Base-by-base conservation (phyloP, 2,329 filamentous ascomycete species). In the Cladosporium cucumerinum region DNA sequence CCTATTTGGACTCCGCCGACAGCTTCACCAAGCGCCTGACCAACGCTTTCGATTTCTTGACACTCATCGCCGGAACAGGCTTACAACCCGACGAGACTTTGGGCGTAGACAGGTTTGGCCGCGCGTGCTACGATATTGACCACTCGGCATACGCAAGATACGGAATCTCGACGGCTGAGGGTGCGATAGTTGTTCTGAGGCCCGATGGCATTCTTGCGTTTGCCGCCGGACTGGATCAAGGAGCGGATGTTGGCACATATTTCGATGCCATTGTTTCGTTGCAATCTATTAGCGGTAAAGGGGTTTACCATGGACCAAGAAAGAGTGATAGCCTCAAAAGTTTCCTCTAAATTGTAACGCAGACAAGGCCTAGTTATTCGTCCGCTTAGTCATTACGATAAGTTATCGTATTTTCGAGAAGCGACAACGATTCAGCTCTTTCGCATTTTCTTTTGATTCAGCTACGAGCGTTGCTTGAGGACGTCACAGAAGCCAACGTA, bases 91-190 rank as follows among this genome's bases (percentile, higher is more conserved):
- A 78, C 64, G 71, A 73, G 18, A 67, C 73, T 34, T 73, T 79
- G n/a, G 78, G 75, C 34, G 66, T 75, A 11, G 49, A 66, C 39
- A 70, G 66, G 2, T 72, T 78, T 64, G 77, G 77, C 1, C 71
- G 71, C n/a, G 73, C 75, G 2, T 78, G 75, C 23, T 79, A 76
- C 65, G 77, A 78, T 63, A 61, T 63, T 5, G 69, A 74, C 28
- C 61, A 72, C 32, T 69, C 51, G 43, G 76, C 75, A n/a, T 76
- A 76, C 66, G 48, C 63, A 25, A 70, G 73, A 21, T 79, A 78
- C 63, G 74, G 72, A 1, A 67, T 77, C 7, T 39, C 32, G n/a
- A 57, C 30, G 14, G 54, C 54, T 18, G 54, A 57, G 6, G 54
- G 59, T 62, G 46, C 48, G 2, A 66, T 78, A 1, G 64, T 74